These are phyloP conservation scores for Aspergillus novoparasiticus DNA, from an alignment of 2,329 filamentous ascomycete species.

Conservation along the genomic window DNA sequence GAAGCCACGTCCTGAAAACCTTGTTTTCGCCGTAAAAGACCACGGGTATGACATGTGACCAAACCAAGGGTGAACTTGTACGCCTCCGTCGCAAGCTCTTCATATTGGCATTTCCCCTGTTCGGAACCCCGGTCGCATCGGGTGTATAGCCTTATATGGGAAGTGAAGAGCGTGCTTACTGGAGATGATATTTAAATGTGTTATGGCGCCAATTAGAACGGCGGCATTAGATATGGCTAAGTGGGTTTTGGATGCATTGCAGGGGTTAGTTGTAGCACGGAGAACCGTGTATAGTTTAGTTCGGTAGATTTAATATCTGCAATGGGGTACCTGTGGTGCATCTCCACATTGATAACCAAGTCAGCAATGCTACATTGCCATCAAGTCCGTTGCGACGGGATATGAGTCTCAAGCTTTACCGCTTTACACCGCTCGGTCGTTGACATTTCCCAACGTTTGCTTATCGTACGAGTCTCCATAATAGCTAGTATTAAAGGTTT, in stretches of 20 bases:
- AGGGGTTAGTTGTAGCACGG: background rate
- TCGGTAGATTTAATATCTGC: background rate
- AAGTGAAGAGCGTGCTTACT: background rate
- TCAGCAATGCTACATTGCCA: background rate
- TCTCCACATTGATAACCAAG: background rate
- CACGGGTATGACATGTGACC: conserved; percentile 5
- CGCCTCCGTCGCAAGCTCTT: background rate
- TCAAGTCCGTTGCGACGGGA: background rate
- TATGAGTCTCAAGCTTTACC: background rate
- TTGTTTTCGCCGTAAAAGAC: background rate
- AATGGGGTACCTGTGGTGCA: background rate
- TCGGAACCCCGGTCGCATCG: background rate
- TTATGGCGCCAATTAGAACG: background rate
- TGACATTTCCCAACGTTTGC: background rate
- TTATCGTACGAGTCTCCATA: background rate
- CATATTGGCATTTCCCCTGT: background rate
- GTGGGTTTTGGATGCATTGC: background rate
- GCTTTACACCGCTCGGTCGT: background rate
- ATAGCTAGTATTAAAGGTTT: background rate
- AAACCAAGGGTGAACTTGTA: background rate
- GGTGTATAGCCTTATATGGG: background rate
- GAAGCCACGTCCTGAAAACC: conserved; percentile 13
- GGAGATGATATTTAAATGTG: background rate
- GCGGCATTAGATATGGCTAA: background rate
- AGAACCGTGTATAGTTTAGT: background rate